These are phyloP conservation scores for Cladochytrium replicatum DNA, from an alignment of 192 early-diverging fungal genomes.

Conservation along the genomic window DNA sequence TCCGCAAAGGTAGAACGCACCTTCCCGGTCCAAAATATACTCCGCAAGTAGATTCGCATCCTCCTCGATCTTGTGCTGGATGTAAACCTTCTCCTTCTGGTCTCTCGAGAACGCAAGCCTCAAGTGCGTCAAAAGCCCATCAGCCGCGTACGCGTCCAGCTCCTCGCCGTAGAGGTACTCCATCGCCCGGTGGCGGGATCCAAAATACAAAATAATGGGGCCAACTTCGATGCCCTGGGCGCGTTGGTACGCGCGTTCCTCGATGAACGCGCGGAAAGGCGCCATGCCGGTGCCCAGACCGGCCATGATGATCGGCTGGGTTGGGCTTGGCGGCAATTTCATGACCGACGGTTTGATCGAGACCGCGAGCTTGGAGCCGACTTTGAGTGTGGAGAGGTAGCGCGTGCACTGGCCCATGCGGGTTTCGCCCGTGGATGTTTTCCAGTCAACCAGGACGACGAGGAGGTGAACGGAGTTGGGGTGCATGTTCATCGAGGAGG, in stretches of 20 bases:
- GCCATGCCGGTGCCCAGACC: constrained; percentile 98
- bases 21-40: constrained; percentile 64
- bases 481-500: constrained; percentile 79
- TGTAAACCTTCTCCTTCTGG: constrained; percentile 89
- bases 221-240: constrained; percentile 72
- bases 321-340: constrained; percentile 76
- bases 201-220: constrained; percentile 93
- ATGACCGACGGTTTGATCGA: constrained; percentile 94
- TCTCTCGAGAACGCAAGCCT: constrained; percentile 92
- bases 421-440: constrained; percentile 47
- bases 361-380: constrained; percentile 67
- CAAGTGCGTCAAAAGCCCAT: constrained; percentile 80
- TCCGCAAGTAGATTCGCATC: constrained; percentile 64
- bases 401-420: constrained; percentile 86
- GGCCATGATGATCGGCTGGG: constrained; percentile 89
- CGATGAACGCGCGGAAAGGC: constrained; percentile 94
- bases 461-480: constrained; percentile 83
- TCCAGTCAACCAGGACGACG: constrained; percentile 89
- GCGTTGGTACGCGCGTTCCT: constrained; percentile 79
- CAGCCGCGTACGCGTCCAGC: constrained; percentile 84
- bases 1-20: constrained; percentile 94
- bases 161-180: constrained; percentile 97
- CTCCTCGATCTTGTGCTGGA: constrained; percentile 90
- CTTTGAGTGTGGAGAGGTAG: constrained; percentile 61
- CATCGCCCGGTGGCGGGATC: constrained; percentile 82